A percentile compares a stretch with the other conserved stretches of the same genome.
Conservation (phyloP, 305 asterid species). For the Salvia sclarea region DNA sequence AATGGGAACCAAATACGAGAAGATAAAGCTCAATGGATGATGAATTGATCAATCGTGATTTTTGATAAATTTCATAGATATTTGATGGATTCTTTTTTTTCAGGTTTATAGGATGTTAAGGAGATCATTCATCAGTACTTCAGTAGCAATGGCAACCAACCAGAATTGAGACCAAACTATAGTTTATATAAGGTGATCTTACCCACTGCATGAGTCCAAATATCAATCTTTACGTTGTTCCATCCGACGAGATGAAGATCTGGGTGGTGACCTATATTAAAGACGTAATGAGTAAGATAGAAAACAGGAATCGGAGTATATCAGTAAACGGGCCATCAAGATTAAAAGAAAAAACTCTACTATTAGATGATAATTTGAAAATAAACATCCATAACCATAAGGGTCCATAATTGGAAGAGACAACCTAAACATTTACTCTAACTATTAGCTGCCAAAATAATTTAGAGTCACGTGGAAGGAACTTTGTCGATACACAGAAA, state of each 20-base stretch:
- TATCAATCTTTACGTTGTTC: constrained; percentile 82
- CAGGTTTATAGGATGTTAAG: neutral
- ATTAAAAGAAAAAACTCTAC: neutral
- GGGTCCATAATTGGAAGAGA: neutral
- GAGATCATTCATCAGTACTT: neutral
- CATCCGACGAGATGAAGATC: constrained; percentile 96
- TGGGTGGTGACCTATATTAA: constrained; percentile 77
- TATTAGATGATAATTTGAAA: neutral
- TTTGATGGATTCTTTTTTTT: neutral
- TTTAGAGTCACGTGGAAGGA: neutral
- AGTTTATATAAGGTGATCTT: constrained; percentile 30
- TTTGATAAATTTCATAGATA: neutral
- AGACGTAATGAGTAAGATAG: constrained; percentile 2
- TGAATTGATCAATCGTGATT: neutral
- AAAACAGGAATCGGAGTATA: neutral
- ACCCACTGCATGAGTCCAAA: constrained; percentile 93
- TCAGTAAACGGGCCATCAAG: neutral
- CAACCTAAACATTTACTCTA: neutral
- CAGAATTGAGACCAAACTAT: constrained; percentile 3
- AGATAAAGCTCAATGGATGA: neutral
- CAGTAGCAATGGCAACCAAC: constrained; percentile 9
- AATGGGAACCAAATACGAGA: neutral
- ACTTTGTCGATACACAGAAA: neutral
- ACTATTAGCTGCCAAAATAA: neutral
- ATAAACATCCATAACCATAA: neutral